These are phyloP conservation scores for Saccharum spontaneum DNA, from an alignment of 176 grass and related monocot genomes.

Conservation along the genomic window DNA sequence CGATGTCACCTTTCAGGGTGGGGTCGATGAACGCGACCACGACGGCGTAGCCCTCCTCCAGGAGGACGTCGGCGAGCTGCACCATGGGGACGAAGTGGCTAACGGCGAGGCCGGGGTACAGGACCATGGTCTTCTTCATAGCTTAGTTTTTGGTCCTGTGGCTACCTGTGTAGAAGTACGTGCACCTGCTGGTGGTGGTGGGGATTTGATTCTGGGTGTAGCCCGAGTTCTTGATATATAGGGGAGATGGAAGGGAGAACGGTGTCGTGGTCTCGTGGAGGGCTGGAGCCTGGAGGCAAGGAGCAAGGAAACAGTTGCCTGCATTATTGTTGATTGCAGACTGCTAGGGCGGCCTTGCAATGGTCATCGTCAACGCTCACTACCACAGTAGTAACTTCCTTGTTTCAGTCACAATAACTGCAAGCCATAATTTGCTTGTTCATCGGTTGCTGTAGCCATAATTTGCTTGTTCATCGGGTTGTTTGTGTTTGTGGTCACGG, in stretches of 20 bases:
- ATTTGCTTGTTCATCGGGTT: too few relatives aligned
- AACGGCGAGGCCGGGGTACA: constrained; percentile 36
- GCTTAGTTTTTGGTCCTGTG: too few relatives aligned
- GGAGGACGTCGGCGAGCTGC: constrained; percentile 38
- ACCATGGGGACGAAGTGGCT: constrained; percentile 56
- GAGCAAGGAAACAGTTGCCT: too few relatives aligned
- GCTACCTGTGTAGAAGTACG: background rate
- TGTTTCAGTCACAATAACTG: too few relatives aligned
- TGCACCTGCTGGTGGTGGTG: too few relatives aligned
- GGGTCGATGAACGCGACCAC: constrained; percentile 39
- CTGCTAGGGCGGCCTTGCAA: too few relatives aligned
- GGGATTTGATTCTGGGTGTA: background rate
- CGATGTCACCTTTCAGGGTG: background rate
- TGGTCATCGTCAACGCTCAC: too few relatives aligned
- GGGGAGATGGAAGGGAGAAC: background rate
- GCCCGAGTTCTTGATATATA: background rate
- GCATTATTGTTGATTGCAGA: too few relatives aligned
- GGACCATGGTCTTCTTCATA: constrained; percentile 45
- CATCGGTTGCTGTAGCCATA: too few relatives aligned
- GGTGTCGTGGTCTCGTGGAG: background rate
- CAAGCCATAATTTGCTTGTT: too few relatives aligned
- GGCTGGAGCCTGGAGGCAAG: background rate
- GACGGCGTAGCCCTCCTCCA: constrained; percentile 20
- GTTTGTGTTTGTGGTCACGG: too few relatives aligned
- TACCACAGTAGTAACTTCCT: too few relatives aligned